A percentile compares a stretch with the other conserved stretches of the same genome.
Evolutionary conservation across 1,139 yeast species (phyloP).

Genomic region (Candida sanyaensis): DNA sequence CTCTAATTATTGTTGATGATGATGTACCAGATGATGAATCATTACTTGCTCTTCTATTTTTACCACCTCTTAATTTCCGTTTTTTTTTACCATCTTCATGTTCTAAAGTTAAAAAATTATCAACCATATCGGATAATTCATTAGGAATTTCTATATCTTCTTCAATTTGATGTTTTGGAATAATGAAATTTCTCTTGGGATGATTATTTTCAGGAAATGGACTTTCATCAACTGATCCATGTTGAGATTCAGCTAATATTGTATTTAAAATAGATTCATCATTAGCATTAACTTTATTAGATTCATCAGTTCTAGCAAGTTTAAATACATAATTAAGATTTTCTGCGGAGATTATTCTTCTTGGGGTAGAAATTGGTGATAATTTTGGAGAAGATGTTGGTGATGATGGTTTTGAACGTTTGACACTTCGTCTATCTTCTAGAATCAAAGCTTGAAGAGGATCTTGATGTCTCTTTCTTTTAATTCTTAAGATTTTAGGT

Average conservation of each 20-base stretch:
- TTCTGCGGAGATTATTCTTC: conserved; percentile 11
- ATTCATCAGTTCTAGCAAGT: conserved; percentile 63
- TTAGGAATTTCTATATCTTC: conserved; percentile 53
- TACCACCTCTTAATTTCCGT: conserved; percentile 9
- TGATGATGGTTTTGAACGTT: conserved; percentile 46
- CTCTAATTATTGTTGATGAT: conserved; percentile 1
- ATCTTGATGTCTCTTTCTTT: conserved; percentile 82
- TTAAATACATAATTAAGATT: conserved; percentile 47
- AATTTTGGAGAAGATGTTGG: conserved; percentile 26
- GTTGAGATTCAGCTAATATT: conserved; percentile 14
- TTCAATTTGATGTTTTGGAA: conserved; percentile 33
- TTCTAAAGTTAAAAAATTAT: conserved; percentile 45
- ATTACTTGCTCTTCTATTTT: conserved; percentile 13
- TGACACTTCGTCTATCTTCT: conserved; percentile 39
- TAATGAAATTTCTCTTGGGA: conserved; percentile 31
- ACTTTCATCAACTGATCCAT: conserved; percentile 3
- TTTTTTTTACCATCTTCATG: conserved; percentile 3
- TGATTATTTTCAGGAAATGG: conserved; percentile 4
- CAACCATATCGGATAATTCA: conserved; percentile 70
- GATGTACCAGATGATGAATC: conserved; percentile 13
- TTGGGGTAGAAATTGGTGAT: conserved; percentile 20
- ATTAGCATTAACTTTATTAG: conserved; percentile 17
- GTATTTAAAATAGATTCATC: conserved; percentile 22
- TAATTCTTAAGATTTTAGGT: conserved; percentile 73
- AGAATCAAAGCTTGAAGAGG: conserved; percentile 76